These are phyloP conservation scores for Holtermanniella nyarrowii DNA, from an alignment of 768 basidiomycete genomes.

Conservation along the genomic window DNA sequence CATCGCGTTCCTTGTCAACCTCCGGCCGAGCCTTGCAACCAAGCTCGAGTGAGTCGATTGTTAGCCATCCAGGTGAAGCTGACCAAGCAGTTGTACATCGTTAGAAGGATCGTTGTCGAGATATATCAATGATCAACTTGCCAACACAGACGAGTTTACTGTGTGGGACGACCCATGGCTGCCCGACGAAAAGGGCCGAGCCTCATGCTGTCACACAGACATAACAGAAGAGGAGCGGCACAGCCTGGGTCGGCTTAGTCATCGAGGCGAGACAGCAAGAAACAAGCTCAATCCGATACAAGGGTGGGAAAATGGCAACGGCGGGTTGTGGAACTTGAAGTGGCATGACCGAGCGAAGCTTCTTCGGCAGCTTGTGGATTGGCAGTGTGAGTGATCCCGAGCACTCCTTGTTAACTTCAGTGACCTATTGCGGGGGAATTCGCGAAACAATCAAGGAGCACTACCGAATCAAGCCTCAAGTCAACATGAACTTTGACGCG, in stretches of 20 bases:
- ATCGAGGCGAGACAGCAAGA: constrained; percentile 19
- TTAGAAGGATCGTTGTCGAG: constrained; percentile 23
- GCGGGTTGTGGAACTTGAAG: constrained; percentile 32
- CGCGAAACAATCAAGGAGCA: constrained; percentile 23
- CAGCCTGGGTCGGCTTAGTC: constrained; percentile 22
- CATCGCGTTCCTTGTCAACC: constrained; percentile 25
- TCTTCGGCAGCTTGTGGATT: constrained; percentile 32
- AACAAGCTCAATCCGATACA: constrained; percentile 17
- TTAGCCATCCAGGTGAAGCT: background rate
- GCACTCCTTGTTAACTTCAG: constrained; percentile 4
- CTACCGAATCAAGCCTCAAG: constrained; percentile 6
- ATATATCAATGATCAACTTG: constrained; percentile 21
- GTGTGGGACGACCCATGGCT: constrained; percentile 34
- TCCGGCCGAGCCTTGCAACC: constrained; percentile 25
- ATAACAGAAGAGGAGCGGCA: constrained; percentile 6
- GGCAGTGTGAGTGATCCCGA: constrained; percentile 27
- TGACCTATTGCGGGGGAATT: constrained; percentile 22
- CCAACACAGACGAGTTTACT: constrained; percentile 26
- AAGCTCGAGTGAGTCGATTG: constrained; percentile 22
- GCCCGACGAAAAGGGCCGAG: constrained; percentile 26
- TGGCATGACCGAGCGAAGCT: constrained; percentile 25
- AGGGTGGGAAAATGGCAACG: constrained; percentile 14
- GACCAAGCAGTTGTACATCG: constrained; percentile 6
- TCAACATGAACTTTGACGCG: constrained; percentile 6
- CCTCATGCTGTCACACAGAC: constrained; percentile 17